A percentile compares a stretch with the other conserved stretches of the same genome.
Evolutionary conservation across 768 basidiomycete genomes (phyloP).

Genomic region (Sporobolomyces roseus): DNA sequence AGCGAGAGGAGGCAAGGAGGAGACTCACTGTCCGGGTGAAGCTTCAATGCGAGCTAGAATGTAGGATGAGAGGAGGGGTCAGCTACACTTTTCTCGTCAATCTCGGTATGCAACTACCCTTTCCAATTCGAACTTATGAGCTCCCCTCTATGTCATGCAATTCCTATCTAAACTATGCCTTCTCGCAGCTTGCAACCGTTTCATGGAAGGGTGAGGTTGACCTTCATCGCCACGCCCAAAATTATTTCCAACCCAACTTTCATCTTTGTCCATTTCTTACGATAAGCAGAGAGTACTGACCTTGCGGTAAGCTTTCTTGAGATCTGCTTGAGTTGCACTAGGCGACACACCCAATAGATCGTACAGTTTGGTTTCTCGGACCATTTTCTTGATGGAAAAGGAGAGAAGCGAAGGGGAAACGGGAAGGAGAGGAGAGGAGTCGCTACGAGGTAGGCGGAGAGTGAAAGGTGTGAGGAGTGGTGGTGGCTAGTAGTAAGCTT

Average conservation of each 20-base stretch:
- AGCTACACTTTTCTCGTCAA: background rate
- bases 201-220: no score
- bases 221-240: conserved; percentile 14
- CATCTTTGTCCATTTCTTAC: no score
- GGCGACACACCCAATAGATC: conserved; percentile 83
- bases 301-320: conserved; percentile 96
- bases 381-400: conserved; percentile 40
- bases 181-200: no score
- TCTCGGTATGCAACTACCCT: no score
- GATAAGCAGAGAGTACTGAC: conserved; percentile 48
- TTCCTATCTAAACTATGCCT: background rate
- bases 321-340: conserved; percentile 71
- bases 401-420: background rate
- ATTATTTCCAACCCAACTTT: no score
- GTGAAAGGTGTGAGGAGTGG: no score
- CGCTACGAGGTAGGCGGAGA: no score
- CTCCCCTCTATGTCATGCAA: background rate
- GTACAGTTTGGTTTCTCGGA: conserved; percentile 50
- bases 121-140: no score
- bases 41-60: conserved; percentile 42
- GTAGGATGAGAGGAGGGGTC: background rate
- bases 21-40: conserved; percentile 45
- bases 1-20: background rate
- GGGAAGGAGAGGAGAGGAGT: background rate
- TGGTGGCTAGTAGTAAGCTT: no score